These are phyloP conservation scores for Nannochloropsis limnetica DNA, from an alignment of 352 stramenopile species.

Conservation along the genomic window DNA sequence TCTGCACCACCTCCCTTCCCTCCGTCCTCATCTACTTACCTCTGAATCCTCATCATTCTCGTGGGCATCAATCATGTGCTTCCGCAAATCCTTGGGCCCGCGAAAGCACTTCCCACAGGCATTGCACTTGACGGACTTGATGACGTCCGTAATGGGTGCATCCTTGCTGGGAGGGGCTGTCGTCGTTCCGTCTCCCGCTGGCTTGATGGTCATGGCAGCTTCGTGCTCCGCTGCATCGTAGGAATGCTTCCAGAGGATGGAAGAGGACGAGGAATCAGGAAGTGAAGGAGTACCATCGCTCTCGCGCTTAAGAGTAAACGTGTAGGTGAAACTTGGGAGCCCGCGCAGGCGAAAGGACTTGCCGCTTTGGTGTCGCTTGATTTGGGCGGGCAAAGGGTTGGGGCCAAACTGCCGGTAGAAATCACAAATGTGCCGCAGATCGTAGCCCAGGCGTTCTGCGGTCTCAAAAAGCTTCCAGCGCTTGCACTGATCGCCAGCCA, in stretches of 20 bases:
- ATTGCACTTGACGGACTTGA: slow-evolving; percentile 18
- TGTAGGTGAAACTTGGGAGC: slow-evolving; percentile 42
- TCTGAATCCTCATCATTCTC: not conserved
- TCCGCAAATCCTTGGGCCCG: not conserved
- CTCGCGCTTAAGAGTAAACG: slow-evolving; percentile 37
- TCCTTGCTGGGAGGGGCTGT: not conserved
- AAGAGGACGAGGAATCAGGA: not conserved
- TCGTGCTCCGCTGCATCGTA: slow-evolving; percentile 10
- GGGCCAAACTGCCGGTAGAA: slow-evolving; percentile 56
- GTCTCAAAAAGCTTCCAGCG: slow-evolving; percentile 64
- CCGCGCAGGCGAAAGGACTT: slow-evolving; percentile 66
- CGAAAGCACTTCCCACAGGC: not conserved
- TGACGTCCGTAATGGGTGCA: not conserved
- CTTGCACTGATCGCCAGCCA: slow-evolving; percentile 65
- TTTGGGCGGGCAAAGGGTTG: slow-evolving; percentile 53
- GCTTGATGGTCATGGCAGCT: slow-evolving; percentile 25
- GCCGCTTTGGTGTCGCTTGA: slow-evolving; percentile 74
- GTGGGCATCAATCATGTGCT: slow-evolving; percentile 21
- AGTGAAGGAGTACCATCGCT: not conserved
- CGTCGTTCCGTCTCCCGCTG: not conserved
- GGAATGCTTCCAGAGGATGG: not conserved
- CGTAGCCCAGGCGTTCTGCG: slow-evolving; percentile 55
- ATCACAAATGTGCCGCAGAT: slow-evolving; percentile 50
- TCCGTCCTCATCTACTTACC: not conserved
- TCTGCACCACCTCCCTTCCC: not conserved